Evolutionary conservation across 371 early-diverging fungal genomes (phyloP).

Genomic region (Zychaea mexicana): DNA sequence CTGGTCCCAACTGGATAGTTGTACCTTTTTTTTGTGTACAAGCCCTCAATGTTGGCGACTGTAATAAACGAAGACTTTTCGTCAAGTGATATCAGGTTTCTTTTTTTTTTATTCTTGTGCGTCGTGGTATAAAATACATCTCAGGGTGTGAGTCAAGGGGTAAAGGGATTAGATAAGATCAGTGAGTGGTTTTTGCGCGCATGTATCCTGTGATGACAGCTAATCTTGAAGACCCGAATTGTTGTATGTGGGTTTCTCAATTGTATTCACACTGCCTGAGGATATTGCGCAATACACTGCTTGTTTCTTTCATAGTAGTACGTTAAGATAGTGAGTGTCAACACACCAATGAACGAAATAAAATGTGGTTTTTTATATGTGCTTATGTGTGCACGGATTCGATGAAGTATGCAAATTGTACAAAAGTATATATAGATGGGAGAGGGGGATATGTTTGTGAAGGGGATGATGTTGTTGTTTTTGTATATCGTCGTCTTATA

Average conservation of each 20-base stretch:
- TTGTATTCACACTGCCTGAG: conserved; percentile 36
- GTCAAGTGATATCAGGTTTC: no score
- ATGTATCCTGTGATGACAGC: conserved; percentile 19
- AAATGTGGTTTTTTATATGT: no score
- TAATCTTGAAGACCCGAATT: conserved; percentile 1
- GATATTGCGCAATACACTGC: conserved; percentile 1
- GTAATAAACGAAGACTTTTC: conserved; percentile 5
- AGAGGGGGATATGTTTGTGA: no score
- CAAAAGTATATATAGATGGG: neutral
- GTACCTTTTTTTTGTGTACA: conserved; percentile 13
- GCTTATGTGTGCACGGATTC: no score
- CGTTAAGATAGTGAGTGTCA: no score
- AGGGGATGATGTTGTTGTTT: no score
- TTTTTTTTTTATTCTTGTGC: neutral
- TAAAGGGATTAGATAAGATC: no score
- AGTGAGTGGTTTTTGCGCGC: no score
- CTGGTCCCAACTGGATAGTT: neutral
- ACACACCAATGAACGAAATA: neutral
- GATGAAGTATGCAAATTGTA: conserved; percentile 1
- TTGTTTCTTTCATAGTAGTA: no score
- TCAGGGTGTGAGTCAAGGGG: no score
- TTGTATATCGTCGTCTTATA: no score
- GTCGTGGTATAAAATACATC: neutral
- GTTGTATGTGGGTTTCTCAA: conserved; percentile 6
- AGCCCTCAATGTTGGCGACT: neutral